Evolutionary conservation across 179 eudicot species (phyloP), one percentile per base, ranked within the genome.

Genomic region (Gypsophila paniculata): DNA sequence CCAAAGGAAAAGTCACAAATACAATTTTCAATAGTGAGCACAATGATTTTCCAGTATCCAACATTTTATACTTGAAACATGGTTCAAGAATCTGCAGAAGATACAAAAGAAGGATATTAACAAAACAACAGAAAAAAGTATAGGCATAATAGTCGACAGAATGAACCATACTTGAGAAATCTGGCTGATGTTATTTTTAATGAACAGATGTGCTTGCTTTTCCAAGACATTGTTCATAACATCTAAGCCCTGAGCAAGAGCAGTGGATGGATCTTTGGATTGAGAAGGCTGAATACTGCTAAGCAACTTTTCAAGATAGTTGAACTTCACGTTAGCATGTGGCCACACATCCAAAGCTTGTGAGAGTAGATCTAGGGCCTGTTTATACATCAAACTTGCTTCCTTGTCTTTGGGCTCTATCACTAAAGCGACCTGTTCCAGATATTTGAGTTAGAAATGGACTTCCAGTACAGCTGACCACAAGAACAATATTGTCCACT

Each of bases 331-430:
- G 75, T 95, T 95, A 70, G 99, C 99, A 88, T 83, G 95, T 65
- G 99, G 96, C 99, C 99, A 92, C 80, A 95, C 99, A 81, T 95
- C 99, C 82, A 95, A 82, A 70, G 98, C 99, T 77, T 88, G 96
- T 57, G 96, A 92, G 72, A 95, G 83, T 72, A 95, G 89, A 76
- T 95, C 98, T 74, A 95, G 77, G 74, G 93, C 98, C 81, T 95
- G 99, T 71, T 87, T 95, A 73, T 95, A 95, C 99, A 95, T 95
- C 58, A 84, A 82, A 80, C 87, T 95, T 73, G 98, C 89, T 82
- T 95, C 98, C 86, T 89, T 95, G 80, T 95, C 99, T 78, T 92
- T 95, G 38, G 99, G 98, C 83, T 95, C 99, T 79, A 95, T 95
- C 75, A 95, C 98, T 82, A 95, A 77, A 9, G 98, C 96, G 68